Conservation (phyloP, 2,329 filamentous ascomycete species). For the Aplosporella prunicola region DNA sequence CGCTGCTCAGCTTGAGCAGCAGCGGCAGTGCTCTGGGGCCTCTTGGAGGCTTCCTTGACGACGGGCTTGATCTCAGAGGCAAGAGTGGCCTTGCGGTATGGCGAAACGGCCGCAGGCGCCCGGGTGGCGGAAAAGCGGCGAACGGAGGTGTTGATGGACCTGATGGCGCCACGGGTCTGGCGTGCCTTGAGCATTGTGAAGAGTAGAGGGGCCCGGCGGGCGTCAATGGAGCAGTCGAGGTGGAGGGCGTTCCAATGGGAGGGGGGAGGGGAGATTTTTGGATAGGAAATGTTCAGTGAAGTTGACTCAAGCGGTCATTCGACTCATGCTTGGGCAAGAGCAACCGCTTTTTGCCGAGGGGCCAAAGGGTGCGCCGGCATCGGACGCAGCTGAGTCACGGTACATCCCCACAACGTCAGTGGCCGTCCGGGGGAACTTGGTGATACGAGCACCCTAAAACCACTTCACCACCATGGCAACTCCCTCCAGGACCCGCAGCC, state of each 20-base stretch:
- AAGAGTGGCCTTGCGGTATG: slow-evolving; percentile 31
- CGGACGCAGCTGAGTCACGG: too few species aligned
- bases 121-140: slow-evolving; percentile 37
- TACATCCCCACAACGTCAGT: too few species aligned
- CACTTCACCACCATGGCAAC: background rate
- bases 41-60: slow-evolving; percentile 31
- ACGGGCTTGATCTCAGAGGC: slow-evolving; percentile 18
- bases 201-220: slow-evolving; percentile 3
- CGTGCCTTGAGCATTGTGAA: slow-evolving; percentile 25
- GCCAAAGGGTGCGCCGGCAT: too few species aligned
- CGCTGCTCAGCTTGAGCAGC: slow-evolving; percentile 29
- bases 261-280: background rate
- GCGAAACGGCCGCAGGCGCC: slow-evolving; percentile 32
- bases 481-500: too few species aligned
- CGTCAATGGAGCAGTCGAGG: background rate
- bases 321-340: too few species aligned
- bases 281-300: too few species aligned
- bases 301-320: too few species aligned
- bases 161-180: slow-evolving; percentile 28
- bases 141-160: slow-evolving; percentile 29
- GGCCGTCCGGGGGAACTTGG: too few species aligned
- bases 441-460: too few species aligned
- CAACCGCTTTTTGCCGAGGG: too few species aligned
- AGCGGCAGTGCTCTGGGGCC: slow-evolving; percentile 35
- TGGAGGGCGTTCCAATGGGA: background rate